Conservation (phyloP, 805 yeast species). For the Candida boleticola region DNA sequence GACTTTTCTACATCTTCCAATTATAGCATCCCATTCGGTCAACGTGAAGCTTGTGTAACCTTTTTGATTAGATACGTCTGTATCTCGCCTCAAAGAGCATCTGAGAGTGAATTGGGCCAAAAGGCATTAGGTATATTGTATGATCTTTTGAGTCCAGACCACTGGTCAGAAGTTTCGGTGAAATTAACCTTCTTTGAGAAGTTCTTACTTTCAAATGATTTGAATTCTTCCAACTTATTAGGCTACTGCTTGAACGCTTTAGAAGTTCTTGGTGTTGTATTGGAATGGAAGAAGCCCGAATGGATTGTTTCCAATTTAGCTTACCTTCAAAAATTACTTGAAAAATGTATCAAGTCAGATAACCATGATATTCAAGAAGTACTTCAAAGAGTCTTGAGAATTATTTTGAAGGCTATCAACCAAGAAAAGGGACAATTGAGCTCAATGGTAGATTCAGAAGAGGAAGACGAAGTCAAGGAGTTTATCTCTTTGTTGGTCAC, state of each 20-base stretch:
- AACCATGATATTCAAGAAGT: slow-evolving; percentile 87
- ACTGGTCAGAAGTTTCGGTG: slow-evolving; percentile 89
- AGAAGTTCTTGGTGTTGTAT: slow-evolving; percentile 80
- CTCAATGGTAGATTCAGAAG: slow-evolving; percentile 45
- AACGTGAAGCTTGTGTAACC: slow-evolving; percentile 86
- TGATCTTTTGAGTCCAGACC: slow-evolving; percentile 64
- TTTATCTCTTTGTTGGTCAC: slow-evolving; percentile 61
- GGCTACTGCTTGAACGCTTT: slow-evolving; percentile 87
- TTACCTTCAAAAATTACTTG: slow-evolving; percentile 70
- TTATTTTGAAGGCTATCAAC: slow-evolving; percentile 65
- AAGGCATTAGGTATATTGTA: slow-evolving; percentile 78
- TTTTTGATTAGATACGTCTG: slow-evolving; percentile 86
- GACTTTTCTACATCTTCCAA: slow-evolving; percentile 48
- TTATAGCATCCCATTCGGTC: slow-evolving; percentile 68
- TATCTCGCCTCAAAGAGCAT: slow-evolving; percentile 77
- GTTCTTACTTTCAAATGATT: slow-evolving; percentile 74
- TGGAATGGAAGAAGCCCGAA: slow-evolving; percentile 69
- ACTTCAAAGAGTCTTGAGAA: slow-evolving; percentile 68
- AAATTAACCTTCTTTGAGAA: slow-evolving; percentile 86
- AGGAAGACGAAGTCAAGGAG: slow-evolving; percentile 58
- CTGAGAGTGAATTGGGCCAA: slow-evolving; percentile 79
- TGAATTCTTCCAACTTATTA: slow-evolving; percentile 62
- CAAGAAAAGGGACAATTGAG: slow-evolving; percentile 32
- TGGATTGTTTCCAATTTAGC: slow-evolving; percentile 78
- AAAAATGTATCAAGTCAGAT: slow-evolving; percentile 77